Conservation (phyloP, 75 land plant species). For the Picea glauca region DNA sequence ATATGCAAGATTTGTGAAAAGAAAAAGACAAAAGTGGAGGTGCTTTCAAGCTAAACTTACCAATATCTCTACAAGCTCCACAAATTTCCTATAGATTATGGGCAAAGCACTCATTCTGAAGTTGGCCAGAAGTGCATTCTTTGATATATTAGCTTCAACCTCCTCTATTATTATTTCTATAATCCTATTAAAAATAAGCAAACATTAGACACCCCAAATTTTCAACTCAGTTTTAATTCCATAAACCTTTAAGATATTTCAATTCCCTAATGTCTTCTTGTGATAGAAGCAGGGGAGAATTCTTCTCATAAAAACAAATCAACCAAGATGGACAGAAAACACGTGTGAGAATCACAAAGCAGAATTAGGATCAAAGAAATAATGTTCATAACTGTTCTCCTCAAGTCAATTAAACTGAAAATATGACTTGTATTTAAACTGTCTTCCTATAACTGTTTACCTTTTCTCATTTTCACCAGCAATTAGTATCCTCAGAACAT, state of each 20-base stretch:
- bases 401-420: not conserved
- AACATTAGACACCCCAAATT: not conserved
- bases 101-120: slow-evolving; percentile 83
- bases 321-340: not conserved
- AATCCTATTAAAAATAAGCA: slow-evolving; percentile 48
- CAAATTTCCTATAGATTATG: slow-evolving; percentile 66
- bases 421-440: no score
- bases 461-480: slow-evolving; percentile 84
- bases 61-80: slow-evolving; percentile 70
- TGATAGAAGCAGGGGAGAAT: not conserved
- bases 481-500: slow-evolving; percentile 58
- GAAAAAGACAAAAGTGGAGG: not conserved
- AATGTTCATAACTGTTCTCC: not conserved
- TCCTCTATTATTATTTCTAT: slow-evolving; percentile 68
- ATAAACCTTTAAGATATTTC: not conserved
- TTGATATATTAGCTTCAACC: slow-evolving; percentile 60
- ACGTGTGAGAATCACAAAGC: slow-evolving; percentile 3
- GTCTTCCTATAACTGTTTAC: slow-evolving; percentile 18
- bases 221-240: not conserved
- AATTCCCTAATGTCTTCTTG: not conserved
- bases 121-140: slow-evolving; percentile 61
- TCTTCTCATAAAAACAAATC: not conserved
- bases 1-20: not conserved
- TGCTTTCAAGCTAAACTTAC: slow-evolving; percentile 26
- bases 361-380: not conserved